Conservation (phyloP, 2,329 filamentous ascomycete genomes). For the Myriosclerotinia duriaeana region DNA sequence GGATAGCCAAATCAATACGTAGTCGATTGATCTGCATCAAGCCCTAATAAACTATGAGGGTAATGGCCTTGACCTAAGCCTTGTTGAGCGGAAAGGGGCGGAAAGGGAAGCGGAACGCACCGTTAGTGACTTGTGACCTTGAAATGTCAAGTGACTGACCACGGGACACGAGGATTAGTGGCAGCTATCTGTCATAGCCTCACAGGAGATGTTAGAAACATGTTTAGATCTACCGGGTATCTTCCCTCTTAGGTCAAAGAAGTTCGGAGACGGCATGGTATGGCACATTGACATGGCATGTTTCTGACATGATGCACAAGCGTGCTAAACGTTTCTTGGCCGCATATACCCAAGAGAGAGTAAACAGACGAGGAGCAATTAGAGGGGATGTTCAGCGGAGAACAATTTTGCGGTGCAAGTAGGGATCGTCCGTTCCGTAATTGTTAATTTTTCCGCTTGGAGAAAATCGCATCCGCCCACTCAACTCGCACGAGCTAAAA, state of each 20-base stretch:
- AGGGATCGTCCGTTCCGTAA: neutral
- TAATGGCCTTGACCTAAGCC: neutral
- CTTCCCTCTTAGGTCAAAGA: neutral
- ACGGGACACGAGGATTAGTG: neutral
- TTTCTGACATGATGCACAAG: neutral
- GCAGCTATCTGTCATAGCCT: neutral
- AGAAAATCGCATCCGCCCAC: neutral
- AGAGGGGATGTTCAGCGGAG: neutral
- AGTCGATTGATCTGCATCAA: conserved; percentile 3
- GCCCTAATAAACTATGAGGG: neutral
- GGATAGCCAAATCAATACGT: neutral
- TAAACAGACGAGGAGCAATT: neutral
- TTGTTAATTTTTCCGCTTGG: neutral
- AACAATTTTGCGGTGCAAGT: neutral
- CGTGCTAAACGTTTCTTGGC: conserved; percentile 4
- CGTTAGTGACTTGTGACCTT: neutral
- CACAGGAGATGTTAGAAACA: neutral
- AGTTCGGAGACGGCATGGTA: neutral
- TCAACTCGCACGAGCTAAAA: neutral
- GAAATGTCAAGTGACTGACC: conserved; percentile 14
- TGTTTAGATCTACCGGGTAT: neutral
- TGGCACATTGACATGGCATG: neutral
- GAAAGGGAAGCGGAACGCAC: neutral
- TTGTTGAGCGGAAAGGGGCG: neutral
- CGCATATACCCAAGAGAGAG: neutral